Evolutionary conservation across 2,329 filamentous ascomycete species (phyloP).

Genomic region (Fusarium bactridioides): DNA sequence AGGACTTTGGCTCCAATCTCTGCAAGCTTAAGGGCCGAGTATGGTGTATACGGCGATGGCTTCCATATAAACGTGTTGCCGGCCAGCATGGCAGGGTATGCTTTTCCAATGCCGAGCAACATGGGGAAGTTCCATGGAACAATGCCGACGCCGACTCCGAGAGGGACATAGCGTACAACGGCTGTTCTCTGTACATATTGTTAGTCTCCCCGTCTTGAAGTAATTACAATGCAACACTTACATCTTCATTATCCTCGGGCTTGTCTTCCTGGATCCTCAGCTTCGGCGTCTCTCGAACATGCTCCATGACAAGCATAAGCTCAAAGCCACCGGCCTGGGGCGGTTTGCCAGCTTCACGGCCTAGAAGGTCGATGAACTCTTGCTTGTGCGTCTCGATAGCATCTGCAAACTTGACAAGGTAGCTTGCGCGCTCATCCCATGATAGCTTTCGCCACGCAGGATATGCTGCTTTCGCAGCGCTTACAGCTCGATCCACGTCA

Average conservation of each 20-base stretch:
- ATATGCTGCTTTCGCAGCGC: conserved; percentile 40
- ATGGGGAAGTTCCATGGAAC: conserved; percentile 39
- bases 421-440: conserved; percentile 37
- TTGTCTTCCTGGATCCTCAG: conserved; percentile 23
- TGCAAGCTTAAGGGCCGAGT: conserved; percentile 64
- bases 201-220: conserved; percentile 13
- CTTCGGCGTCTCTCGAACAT: not conserved
- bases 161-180: not conserved
- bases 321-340: conserved; percentile 14
- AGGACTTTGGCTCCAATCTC: conserved; percentile 66
- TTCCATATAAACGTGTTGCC: conserved; percentile 65
- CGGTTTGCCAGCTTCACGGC: conserved; percentile 41
- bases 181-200: not conserved
- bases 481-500: conserved; percentile 44
- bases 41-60: conserved; percentile 65
- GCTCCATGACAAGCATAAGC: not conserved
- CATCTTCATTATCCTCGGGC: conserved; percentile 27
- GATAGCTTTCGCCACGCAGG: conserved; percentile 42
- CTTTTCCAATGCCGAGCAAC: conserved; percentile 50
- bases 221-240: not conserved
- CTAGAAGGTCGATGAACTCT: conserved; percentile 34
- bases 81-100: conserved; percentile 63
- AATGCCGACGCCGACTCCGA: conserved; percentile 31
- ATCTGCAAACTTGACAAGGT: conserved; percentile 40
- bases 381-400: conserved; percentile 37